These are phyloP conservation scores for Cyberlindnera subsufficiens DNA, from an alignment of 805 yeast genomes.

Conservation along the genomic window DNA sequence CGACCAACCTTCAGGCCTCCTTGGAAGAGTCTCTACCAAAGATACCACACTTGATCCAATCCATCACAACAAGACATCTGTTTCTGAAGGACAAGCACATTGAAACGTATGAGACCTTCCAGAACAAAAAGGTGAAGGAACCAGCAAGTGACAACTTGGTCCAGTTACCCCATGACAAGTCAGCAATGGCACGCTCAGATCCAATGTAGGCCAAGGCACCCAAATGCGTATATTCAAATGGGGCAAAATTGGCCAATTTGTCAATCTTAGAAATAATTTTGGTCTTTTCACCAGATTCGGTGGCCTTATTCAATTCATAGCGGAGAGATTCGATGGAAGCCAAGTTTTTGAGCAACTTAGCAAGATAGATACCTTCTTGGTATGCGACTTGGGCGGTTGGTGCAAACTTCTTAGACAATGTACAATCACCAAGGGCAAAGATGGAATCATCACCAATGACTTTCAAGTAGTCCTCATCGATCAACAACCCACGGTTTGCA, in stretches of 20 bases:
- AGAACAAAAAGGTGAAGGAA: constrained; percentile 79
- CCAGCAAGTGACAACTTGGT: constrained; percentile 80
- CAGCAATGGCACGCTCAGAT: constrained; percentile 90
- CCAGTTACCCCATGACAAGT: constrained; percentile 74
- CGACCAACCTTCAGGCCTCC: constrained; percentile 12
- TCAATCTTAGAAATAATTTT: constrained; percentile 29
- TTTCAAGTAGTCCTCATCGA: constrained; percentile 68
- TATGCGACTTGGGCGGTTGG: constrained; percentile 98
- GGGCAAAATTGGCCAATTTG: constrained; percentile 42
- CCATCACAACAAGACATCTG: constrained; percentile 78
- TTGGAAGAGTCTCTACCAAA: constrained; percentile 80
- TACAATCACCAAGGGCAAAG: constrained; percentile 92
- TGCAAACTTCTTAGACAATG: constrained; percentile 78
- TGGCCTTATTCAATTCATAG: constrained; percentile 31
- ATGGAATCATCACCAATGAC: constrained; percentile 74
- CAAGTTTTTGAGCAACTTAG: constrained; percentile 59
- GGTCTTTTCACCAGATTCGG: constrained; percentile 34
- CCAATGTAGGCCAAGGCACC: constrained; percentile 96
- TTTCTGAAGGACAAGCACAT: constrained; percentile 90
- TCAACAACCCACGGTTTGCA: constrained; percentile 85
- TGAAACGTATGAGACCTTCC: constrained; percentile 91
- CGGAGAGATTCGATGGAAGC: constrained; percentile 56
- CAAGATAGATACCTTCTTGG: constrained; percentile 86
- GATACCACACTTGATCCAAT: constrained; percentile 82
- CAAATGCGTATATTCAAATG: constrained; percentile 79